phyloP scores from a whole-genome alignment of 1,139 yeast genomes.

The Candida glucosophila region DNA sequence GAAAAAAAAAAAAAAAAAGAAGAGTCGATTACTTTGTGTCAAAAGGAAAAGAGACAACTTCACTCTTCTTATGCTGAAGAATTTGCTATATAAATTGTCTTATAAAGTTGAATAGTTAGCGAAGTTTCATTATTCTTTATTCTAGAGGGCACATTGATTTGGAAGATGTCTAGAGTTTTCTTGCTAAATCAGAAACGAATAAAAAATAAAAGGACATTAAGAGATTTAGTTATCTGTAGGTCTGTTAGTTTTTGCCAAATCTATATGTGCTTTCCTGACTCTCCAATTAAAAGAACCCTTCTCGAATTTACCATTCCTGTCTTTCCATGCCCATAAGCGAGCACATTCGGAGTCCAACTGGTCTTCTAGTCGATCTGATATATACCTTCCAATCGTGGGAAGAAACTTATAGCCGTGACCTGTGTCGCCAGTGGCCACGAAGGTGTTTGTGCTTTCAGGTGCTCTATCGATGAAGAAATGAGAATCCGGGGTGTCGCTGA shows the following conservation, averaged over 20 bases:
- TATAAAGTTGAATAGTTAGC: no score
- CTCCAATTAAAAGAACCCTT: not conserved
- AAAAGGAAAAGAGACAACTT: no score
- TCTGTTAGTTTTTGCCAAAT: not conserved
- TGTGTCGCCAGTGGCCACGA: conserved; percentile 26
- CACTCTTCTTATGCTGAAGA: no score
- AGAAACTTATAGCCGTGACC: conserved; percentile 36
- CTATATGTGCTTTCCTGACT: not conserved
- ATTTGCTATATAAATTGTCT: no score
- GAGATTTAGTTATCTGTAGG: no score
- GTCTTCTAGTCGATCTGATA: conserved; percentile 3
- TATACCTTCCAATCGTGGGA: conserved; percentile 34
- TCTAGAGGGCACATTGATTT: no score
- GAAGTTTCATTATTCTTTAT: no score
- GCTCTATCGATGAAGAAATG: conserved; percentile 14
- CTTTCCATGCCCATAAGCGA: not conserved
- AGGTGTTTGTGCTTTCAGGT: conserved; percentile 10
- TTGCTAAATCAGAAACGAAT: no score
- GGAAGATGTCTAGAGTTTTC: no score
- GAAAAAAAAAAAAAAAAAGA: no score
- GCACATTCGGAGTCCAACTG: not conserved
- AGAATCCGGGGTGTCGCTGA: conserved; percentile 17
- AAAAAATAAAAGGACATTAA: no score
- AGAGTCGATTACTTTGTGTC: no score
- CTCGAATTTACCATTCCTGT: not conserved